Base-by-base conservation (phyloP, 805 yeast genomes). In the Cyberlindnera samutprakarnensis region DNA sequence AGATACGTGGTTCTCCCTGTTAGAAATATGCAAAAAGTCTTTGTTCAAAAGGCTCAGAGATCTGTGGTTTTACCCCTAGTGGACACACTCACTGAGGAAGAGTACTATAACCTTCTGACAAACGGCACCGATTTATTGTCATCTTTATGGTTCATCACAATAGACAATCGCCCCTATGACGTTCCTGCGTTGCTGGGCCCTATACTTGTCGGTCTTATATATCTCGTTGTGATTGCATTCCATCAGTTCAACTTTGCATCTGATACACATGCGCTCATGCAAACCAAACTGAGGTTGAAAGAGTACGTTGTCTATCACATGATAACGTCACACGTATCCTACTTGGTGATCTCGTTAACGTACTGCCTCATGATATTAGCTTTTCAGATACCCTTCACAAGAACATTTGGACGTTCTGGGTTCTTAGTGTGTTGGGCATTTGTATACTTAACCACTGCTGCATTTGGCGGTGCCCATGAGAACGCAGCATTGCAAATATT, bases 391-490 rank as follows among this genome's bases (percentile, higher is more conserved):
- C 70, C 73, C 44, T 70, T 78, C 51, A 65, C 71, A 11, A 46
- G 32, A 3, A 57, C 84, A 0, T 80, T 73, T 59, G 87, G 85
- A 2, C 62, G 56, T 19, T 72, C 75, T 7, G 94, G 94, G 0
- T 83, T 83, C 54, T 66, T 83, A 25, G 76, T 82, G 2, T 71
- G 70, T 41, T 84, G 94, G 94, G 66, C 78, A 72, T 43, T 75
- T 20, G 66, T 75, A 6, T 83, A 61, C 51, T 43, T 83, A 30
- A 70, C 84, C 6, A 76, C 83, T 84, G 59, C 75, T 40, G 84
- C 88, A 1, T 79, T 81, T 23, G 94, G 94, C 37, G 72, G 81
- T 27, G 77, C 80, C 20, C 79, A 77, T 49, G 92, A 83, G 54
- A 72, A 78, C 39, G 57, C 70, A 43, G 75, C 76, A 1, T 49